Base-by-base conservation (phyloP, 768 basidiomycete species). In the Boletus subcaerulescens region DNA sequence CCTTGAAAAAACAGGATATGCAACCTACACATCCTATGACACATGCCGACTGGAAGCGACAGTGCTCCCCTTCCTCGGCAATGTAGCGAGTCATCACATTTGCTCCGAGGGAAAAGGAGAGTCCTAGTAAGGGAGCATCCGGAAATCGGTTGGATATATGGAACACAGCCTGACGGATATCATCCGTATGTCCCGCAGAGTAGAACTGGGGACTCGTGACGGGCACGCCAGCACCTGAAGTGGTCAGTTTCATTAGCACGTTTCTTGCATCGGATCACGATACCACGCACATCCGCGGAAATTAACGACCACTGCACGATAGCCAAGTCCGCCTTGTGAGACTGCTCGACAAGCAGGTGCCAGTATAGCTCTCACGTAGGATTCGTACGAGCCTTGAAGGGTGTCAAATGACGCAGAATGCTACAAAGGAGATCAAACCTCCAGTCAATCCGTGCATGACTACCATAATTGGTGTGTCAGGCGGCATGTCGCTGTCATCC, bases 81-180 rank as follows among this genome's bases (percentile, higher is more conserved):
- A 95, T 74, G 70, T 97, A 97, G 58, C 91, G 81, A 33, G 93
- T 89, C 61, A 98, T 73, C 35, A 98, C 89, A 67, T 91, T 93
- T 41, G 94, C 90, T 41, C 96, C 97, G 36, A 99, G 81, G 5
- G 93, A 97, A 76, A 96, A 98, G 8, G 95, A 93, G 11, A 97
- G 72, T 14, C 91, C 96, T 17, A 96, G 72, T 36, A 98, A 74
- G 4, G 87, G 90, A 0, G 96, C 92, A 11, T 78, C 73, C 3
- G 96, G 95, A 62, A 86, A 95, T 56, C 70, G 67, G 45, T 81
- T 70, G 3, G 85, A 77, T 50, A 98, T 82, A 72, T 90, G 88
- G 61, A 88, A 77, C 46, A 97, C 68, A 1, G 91, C 89, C 56
- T 84, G 82, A 26, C 93, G 85, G 35, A 94, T 77, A 73, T 99